Base-by-base conservation (phyloP, 345 rosid species). In the Gossypium bickii region DNA sequence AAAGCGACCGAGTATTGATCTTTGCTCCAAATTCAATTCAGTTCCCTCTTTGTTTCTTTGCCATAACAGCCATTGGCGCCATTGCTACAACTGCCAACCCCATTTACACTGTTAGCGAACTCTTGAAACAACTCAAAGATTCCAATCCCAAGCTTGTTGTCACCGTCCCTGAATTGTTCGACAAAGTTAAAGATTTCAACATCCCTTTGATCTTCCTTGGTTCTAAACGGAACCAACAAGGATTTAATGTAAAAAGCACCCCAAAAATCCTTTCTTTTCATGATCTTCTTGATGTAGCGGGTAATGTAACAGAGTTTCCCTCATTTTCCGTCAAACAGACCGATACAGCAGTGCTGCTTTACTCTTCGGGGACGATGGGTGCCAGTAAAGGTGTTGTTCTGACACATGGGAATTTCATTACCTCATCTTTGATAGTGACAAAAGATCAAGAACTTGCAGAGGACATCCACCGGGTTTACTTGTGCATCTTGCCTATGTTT, bases 291-390 rank as follows among this genome's bases (percentile, higher is more conserved):
- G 78, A 80, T 15, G 74, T 87, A 27, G 85, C 91, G 0, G 83
- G 83, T 27, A 79, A 85, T 0, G 76, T 79, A 1, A 74, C 89
- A 0, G 87, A 82, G 7, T 82, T 91, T 18, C 93, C 97, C 0
- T 24, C 0, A 2, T 84, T 79, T 24, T 61, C 77, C 0, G 74
- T 89, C 12, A 84, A 81, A 81, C 97, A 92, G 80, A 80, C 82
- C 1, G 97, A 94, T 59, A 74, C 82, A 0, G 98, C 97, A 6
- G 78, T 83, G 17, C 81, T 94, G 67, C 74, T 94, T 73, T 92
- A 94, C 81, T 94, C 98, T 4, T 94, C 97, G 2, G 97, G 98
- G 16, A 94, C 98, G 12, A 94, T 94, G 10, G 97, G 97, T 41
- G 62, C 20, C 13, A 92, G 98, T 76, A 94, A 94, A 80, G 98